Evolutionary conservation across 257 asterid species (phyloP).

Genomic region (Ocimum tenuiflorum): DNA sequence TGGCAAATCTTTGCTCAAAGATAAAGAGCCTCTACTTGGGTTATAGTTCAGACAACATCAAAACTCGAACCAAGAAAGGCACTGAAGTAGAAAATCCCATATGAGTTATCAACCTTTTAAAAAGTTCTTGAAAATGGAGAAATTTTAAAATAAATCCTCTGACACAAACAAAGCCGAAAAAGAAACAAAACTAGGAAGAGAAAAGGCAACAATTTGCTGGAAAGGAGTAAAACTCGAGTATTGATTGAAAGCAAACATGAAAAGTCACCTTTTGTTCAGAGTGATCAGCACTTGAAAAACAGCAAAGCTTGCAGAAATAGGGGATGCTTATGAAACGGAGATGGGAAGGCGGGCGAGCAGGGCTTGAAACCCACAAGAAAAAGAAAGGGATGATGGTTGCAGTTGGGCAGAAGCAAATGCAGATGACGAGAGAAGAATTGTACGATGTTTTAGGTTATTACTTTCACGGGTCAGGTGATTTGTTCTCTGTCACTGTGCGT

Average conservation of each 20-base stretch:
- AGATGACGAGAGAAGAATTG: constrained; percentile 18
- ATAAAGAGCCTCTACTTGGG: constrained; percentile 7
- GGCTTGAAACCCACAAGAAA: background rate
- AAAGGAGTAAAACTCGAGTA: background rate
- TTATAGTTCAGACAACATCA: constrained; percentile 11
- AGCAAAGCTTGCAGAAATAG: constrained; percentile 19
- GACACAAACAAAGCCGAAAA: constrained; percentile 7
- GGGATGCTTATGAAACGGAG: background rate
- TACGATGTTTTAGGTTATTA: constrained; percentile 43
- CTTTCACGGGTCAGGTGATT: constrained; percentile 65
- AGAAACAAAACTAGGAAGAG: background rate
- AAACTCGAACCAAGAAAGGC: constrained; percentile 18
- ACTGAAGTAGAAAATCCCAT: constrained; percentile 8
- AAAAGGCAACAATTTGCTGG: background rate
- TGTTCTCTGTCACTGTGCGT: constrained; percentile 27
- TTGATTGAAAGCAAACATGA: constrained; percentile 9
- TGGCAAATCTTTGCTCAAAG: constrained; percentile 9
- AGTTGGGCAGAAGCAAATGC: constrained; percentile 15
- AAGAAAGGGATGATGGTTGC: background rate
- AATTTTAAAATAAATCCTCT: background rate
- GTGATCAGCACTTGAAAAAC: background rate
- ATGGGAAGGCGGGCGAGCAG: background rate
- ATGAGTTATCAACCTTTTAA: constrained; percentile 20
- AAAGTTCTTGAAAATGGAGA: constrained; percentile 26
- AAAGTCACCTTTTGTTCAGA: background rate